Conservation (phyloP, 805 yeast species). For the Suhomyces canberraensis region DNA sequence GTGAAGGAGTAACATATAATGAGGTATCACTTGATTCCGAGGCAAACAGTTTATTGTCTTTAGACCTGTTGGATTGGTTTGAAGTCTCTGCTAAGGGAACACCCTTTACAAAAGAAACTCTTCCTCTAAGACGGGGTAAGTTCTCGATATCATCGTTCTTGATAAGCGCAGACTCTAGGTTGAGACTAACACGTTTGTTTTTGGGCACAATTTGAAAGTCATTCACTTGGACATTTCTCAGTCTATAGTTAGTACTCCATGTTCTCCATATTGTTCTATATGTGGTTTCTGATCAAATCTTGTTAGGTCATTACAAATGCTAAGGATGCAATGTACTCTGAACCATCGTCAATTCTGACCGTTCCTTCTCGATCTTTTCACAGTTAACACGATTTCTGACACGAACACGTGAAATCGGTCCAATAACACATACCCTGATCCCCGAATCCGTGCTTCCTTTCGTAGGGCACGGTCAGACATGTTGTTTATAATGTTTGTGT, state of each 20-base stretch:
- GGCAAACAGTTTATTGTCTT: background rate
- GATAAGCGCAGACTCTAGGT: slow-evolving; percentile 24
- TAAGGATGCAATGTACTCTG: too few relatives aligned
- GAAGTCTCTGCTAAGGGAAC: background rate
- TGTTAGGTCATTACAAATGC: too few relatives aligned
- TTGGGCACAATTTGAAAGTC: slow-evolving; percentile 14
- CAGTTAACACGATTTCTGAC: too few relatives aligned
- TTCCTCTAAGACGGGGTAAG: slow-evolving; percentile 16
- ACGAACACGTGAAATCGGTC: too few relatives aligned
- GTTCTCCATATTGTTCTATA: too few relatives aligned
- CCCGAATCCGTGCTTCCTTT: slow-evolving; percentile 35
- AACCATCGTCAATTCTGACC: too few relatives aligned
- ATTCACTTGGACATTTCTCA: slow-evolving; percentile 15
- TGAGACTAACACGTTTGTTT: slow-evolving; percentile 9
- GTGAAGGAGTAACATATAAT: background rate
- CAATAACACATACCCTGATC: slow-evolving; percentile 41
- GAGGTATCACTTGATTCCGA: background rate
- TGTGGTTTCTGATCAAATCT: too few relatives aligned
- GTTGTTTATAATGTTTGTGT: background rate
- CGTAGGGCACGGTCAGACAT: slow-evolving; percentile 13
- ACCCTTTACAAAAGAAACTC: background rate
- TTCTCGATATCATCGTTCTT: slow-evolving; percentile 18
- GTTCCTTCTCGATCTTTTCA: too few relatives aligned
- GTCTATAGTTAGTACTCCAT: slow-evolving; percentile 20
- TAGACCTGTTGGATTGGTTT: background rate